Conservation (phyloP, 257 asterid genomes). For the Plantago ovata region DNA sequence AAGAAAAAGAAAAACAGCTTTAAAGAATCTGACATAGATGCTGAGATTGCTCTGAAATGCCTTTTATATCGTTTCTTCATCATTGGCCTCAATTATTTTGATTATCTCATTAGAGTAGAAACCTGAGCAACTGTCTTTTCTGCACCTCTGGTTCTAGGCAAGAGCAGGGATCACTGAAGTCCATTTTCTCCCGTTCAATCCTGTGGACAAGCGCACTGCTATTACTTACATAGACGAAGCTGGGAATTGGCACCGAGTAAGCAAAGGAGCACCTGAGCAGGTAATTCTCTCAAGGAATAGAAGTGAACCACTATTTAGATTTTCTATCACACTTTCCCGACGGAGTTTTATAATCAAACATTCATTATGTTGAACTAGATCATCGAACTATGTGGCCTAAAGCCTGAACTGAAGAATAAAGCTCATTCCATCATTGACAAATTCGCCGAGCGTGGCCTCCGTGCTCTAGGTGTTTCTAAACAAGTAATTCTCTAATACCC, state of each 20-base stretch:
- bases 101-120: no score
- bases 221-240: constrained; percentile 44
- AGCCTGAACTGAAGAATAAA: constrained; percentile 33
- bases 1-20: no score
- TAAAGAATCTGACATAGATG: neutral
- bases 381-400: constrained; percentile 40
- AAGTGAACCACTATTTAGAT: neutral
- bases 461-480: constrained; percentile 46
- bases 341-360: neutral
- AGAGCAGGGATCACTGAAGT: constrained; percentile 57
- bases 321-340: neutral
- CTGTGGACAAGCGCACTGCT: constrained; percentile 70
- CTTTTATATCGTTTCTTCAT: no score
- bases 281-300: constrained; percentile 21
- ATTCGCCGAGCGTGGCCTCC: constrained; percentile 65
- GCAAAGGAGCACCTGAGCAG: constrained; percentile 83
- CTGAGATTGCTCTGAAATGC: no score
- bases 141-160: constrained; percentile 30
- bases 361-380: constrained; percentile 25
- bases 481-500: constrained; percentile 29
- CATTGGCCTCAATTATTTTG: neutral
- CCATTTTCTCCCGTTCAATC: constrained; percentile 69
- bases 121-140: neutral
- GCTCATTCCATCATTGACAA: constrained; percentile 44
- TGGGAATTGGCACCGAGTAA: constrained; percentile 60